Evolutionary conservation across 345 rosid genomes (phyloP), one percentile per base, ranked within the genome.

Genomic region (Brassica carinata): DNA sequence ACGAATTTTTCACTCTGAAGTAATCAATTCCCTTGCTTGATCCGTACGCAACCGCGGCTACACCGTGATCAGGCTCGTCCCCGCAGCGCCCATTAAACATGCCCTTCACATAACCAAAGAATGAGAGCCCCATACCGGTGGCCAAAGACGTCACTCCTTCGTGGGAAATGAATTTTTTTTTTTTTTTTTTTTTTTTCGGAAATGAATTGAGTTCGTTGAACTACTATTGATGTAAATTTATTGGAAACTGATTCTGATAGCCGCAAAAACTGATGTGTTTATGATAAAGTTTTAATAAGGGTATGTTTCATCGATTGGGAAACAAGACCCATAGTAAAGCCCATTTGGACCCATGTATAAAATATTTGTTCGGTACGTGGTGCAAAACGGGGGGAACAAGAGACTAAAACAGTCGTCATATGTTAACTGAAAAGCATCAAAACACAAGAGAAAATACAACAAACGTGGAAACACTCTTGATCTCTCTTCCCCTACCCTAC

Each of bases 1-100:
- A 1, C 1, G n/a, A 45, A 45, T 13, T 45, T 1, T 45, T 45
- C n/a, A 45, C 53, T 11, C 13, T 45, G 53, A 45, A 11, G 53
- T 45, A 45, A 45, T 13, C 53, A 5, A 45, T 45, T n/a, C n/a
- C 15, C 53, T 45, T 45, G 15, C 53, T 45, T 45, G 53, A 45
- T 45, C 14, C 53, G 15, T 45, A 45, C 5, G 15, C 5, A 45
- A 45, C 53, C 53, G 15, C 53, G 1, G 15, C 15, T 45, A 45
- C 53, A 45, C n/a, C 15, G 5, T 45, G 53, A 45, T 45, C 53
- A 45, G 13, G 15, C 76, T 78, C 84, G 87, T 45, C 80, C 72
- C 93, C 89, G 70, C 94, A 92, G 29, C 72, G 77, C 67, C 97
- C 91, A 38, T 79, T 80, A 53, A 87, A 89, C 30, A 92, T 87